phyloP scores from a whole-genome alignment of 352 stramenopile species.

The Phytophthora ramorum region DNA sequence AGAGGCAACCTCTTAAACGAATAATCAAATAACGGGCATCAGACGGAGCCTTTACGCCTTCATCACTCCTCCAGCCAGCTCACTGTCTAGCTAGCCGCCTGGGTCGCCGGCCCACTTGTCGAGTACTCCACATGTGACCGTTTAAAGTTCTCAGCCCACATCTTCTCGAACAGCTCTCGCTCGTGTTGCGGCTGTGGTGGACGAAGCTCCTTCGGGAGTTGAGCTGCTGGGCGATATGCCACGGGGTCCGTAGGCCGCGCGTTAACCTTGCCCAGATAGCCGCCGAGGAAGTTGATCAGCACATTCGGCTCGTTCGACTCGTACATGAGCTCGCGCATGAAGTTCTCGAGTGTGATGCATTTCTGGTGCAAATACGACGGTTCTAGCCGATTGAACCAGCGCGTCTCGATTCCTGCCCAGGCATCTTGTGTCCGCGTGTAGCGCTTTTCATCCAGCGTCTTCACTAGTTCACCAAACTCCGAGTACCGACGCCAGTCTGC shows the following conservation, averaged over 20 bases:
- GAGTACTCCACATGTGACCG: conserved; percentile 86
- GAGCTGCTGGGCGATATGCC: conserved; percentile 68
- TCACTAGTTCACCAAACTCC: conserved; percentile 86
- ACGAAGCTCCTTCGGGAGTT: conserved; percentile 88
- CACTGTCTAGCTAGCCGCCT: conserved; percentile 30
- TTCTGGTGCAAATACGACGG: conserved; percentile 90
- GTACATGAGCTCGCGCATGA: conserved; percentile 91
- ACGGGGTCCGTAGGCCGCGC: conserved; percentile 68
- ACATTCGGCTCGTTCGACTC: conserved; percentile 78
- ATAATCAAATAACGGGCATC: conserved; percentile 40
- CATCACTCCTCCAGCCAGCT: conserved; percentile 11
- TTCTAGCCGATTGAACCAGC: conserved; percentile 89
- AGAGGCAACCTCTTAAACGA: conserved; percentile 34
- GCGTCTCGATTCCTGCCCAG: conserved; percentile 81
- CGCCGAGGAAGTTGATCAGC: conserved; percentile 85
- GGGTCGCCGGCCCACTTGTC: conserved; percentile 12
- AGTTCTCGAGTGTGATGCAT: conserved; percentile 89
- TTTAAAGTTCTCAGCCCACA: conserved; percentile 98
- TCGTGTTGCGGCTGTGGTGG: conserved; percentile 94
- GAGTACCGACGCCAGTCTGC: conserved; percentile 90
- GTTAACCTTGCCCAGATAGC: conserved; percentile 83
- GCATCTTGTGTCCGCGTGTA: conserved; percentile 71
- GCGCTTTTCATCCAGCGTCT: conserved; percentile 70
- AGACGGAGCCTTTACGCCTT: conserved; percentile 12
- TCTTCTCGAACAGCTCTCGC: conserved; percentile 95